Percentiles rank a stretch among this genome's conserved stretches.
Evolutionary conservation across 2,329 filamentous ascomycete species (phyloP).

Genomic region (Trichothecium roseum): DNA sequence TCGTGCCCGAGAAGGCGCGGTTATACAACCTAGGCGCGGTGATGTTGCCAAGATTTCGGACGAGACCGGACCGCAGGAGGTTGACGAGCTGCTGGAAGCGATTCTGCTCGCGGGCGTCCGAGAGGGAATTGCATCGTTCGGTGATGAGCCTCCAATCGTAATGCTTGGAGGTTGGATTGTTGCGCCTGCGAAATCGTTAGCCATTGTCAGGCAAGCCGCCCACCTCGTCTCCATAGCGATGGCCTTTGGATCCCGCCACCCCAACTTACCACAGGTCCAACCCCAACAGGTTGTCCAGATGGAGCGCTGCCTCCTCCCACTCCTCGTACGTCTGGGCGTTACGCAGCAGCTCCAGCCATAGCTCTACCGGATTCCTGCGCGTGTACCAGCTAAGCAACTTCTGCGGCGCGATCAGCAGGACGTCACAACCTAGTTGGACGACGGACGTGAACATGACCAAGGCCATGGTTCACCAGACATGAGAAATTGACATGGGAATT

Average conservation of each 20-base stretch:
- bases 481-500: too few species aligned
- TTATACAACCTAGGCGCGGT: constrained; percentile 74
- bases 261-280: constrained; percentile 72
- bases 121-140: constrained; percentile 61
- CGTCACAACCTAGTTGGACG: neutral
- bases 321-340: constrained; percentile 67
- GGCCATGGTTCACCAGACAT: too few species aligned
- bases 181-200: constrained; percentile 54
- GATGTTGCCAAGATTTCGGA: constrained; percentile 88
- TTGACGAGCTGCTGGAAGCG: constrained; percentile 69
- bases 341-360: constrained; percentile 55
- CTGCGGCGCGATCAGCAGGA: constrained; percentile 32
- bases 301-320: constrained; percentile 76
- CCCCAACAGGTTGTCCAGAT: constrained; percentile 72
- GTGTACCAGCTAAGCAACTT: constrained; percentile 58
- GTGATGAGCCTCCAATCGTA: constrained; percentile 84
- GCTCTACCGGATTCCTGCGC: constrained; percentile 51
- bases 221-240: too few species aligned
- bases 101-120: constrained; percentile 56
- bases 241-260: too few species aligned
- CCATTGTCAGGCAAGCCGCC: neutral
- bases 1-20: constrained; percentile 77
- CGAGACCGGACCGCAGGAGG: constrained; percentile 65
- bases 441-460: neutral
- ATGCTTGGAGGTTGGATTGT: constrained; percentile 67